Evolutionary conservation across 1,139 yeast species (phyloP), one percentile per base, ranked within the genome.

Genomic region (Candida tetrigidarum): DNA sequence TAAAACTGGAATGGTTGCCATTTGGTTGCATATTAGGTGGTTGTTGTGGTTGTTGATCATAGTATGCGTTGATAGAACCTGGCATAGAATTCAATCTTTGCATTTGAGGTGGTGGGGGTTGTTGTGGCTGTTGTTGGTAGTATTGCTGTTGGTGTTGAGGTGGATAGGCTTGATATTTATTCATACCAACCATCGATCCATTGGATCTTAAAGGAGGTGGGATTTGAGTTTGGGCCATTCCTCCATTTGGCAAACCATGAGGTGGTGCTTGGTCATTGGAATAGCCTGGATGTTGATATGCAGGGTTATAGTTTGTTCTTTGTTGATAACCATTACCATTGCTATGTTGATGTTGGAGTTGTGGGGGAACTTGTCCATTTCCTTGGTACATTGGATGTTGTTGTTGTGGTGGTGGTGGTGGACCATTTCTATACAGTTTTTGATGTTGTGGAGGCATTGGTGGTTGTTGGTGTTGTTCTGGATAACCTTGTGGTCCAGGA

Each of bases 171-270:
- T 45, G 54, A 37, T 50, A 39, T 22, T 43, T 44, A 35, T 46
- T 47, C 34, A 42, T 36, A 25, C 46, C 47, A 15, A 39, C 35
- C 51, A 48, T 42, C n/a, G 54, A 51, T 18, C 52, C 50, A 22
- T 42, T 42, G 2, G 44, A 23, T 42, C 50, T 49, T 44, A 66
- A 58, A 43, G 58, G 60, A 11, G 64, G 59, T 4, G 71, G 70
- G 16, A 65, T 54, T 30, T 57, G 58, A 41, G 59, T 62, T n/a
- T 55, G 57, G 0, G 70, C 64, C 50, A 66, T 47, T 2, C 72
- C 72, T 38, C 62, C 64, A n/a, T 64, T 46, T n/a, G 73, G 72
- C 34, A 67, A 60, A 1, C 71, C 73, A 42, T 69, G 70, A 1
- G 73, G 74, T 11, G 69, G 72, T 22, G 54, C 60, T 48, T 66